Conservation (phyloP, 1,139 yeast genomes). For the Meyerozyma sp. region DNA sequence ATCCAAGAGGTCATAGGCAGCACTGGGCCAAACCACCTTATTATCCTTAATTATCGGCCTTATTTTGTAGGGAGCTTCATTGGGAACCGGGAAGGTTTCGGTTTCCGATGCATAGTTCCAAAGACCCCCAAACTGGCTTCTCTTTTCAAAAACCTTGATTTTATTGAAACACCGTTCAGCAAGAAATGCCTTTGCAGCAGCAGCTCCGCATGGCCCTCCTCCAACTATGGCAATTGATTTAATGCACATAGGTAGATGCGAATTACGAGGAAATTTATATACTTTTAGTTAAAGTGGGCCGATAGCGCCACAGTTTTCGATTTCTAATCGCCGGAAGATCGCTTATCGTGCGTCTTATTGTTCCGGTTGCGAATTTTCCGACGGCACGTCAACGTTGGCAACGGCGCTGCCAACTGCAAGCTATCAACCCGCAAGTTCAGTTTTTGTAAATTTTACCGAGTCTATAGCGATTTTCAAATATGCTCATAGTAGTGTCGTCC, state of each 20-base stretch:
- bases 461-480: too few species aligned
- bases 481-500: too few species aligned
- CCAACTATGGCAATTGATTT: constrained; percentile 1
- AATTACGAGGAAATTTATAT: too few species aligned
- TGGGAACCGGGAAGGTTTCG: constrained; percentile 13
- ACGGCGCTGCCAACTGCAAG: neutral
- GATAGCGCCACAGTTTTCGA: too few species aligned
- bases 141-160: neutral
- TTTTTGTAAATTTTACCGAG: too few species aligned
- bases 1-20: constrained; percentile 48
- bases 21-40: constrained; percentile 31
- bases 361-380: neutral
- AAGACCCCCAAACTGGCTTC: constrained; percentile 1
- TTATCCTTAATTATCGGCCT: constrained; percentile 14
- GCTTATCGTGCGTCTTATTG: neutral
- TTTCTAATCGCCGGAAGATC: neutral
- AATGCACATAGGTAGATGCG: neutral
- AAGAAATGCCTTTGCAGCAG: constrained; percentile 1
- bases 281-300: too few species aligned
- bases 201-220: constrained; percentile 1
- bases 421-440: neutral
- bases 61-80: constrained; percentile 13
- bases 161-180: neutral
- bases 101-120: constrained; percentile 1
- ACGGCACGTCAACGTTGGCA: neutral